Base-by-base conservation (phyloP, 495 filamentous ascomycete genomes). In the Podospora fimiseda region DNA sequence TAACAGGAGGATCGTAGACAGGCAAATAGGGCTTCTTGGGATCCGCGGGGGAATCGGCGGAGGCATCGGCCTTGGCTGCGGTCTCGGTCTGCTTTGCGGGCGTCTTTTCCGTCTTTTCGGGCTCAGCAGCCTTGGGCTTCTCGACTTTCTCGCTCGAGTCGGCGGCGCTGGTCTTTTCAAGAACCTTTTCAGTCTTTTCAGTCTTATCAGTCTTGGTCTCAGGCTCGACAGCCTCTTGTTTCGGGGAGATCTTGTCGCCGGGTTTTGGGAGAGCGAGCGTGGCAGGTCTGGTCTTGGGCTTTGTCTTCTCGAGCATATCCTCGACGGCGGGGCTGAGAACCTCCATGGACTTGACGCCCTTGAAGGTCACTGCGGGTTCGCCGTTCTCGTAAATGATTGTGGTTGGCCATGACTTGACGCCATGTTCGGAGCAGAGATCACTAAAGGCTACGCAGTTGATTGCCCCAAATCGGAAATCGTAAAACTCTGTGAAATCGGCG, bases 371-470 rank as follows among this genome's bases (percentile, higher is more conserved):
- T 16, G 84, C 67, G 13, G 77, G 69, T 54, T 86, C 76, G 47
- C 90, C 90, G 67, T 94, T 78, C 61, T 95, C 89, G 72, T 83
- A 96, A 1, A 96, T 69, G n/a, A 75, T 73, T 30, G 94, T 87
- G 0, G 79, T 85, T 2, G 93, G 93, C 52, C 74, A 97, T 30
- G 75, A 75, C 13, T 63, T 52, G 46, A 96, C 76, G 1, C 80
- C 70, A 49, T 90, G 74, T 30, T 78, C 74, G 42, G 63, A 59
- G 67, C 93, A 98, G 2, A 86, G 68, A 60, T 90, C 85, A 38
- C 82, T 84, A 64, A 82, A 87, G 7, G 86, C 88, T 38, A 88
- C 64, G 69, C 93, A 98, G 67, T 97, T 89, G 55, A 98, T 65
- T 24, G 77, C 77, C 2, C 78, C 93, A 62, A 97, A 96, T 59